A percentile compares a stretch with the other conserved stretches of the same genome.
These are phyloP conservation scores for Dactylellina cionopaga DNA, from an alignment of 2,329 filamentous ascomycete species.

Conservation along the genomic window DNA sequence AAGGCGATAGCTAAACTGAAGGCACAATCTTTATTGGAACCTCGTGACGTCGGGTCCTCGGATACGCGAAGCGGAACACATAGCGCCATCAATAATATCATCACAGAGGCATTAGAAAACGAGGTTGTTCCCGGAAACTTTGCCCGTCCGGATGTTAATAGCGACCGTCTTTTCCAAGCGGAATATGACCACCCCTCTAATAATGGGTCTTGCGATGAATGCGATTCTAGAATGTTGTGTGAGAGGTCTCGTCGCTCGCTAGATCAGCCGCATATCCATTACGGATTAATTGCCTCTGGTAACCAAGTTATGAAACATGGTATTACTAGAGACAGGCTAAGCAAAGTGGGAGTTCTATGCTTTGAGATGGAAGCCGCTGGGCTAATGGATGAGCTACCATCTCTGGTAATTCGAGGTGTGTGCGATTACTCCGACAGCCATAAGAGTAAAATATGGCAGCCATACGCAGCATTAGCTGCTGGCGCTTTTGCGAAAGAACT, in stretches of 20 bases:
- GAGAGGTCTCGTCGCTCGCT: background rate
- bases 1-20: background rate
- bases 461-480: constrained; percentile 57
- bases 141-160: background rate
- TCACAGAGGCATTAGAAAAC: background rate
- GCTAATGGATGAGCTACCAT: constrained; percentile 57
- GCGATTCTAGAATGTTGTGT: background rate
- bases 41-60: background rate
- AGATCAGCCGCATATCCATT: constrained; percentile 10
- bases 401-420: constrained; percentile 62
- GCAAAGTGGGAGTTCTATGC: constrained; percentile 18
- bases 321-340: constrained; percentile 29
- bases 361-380: constrained; percentile 59
- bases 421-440: constrained; percentile 62
- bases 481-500: constrained; percentile 57
- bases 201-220: background rate
- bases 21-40: background rate
- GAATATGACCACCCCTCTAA: background rate
- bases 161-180: background rate
- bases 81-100: too few relatives aligned
- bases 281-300: constrained; percentile 10
- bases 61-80: too few relatives aligned
- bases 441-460: constrained; percentile 58
- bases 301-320: constrained; percentile 44
- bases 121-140: background rate